These are phyloP conservation scores for Gossypium thurberi DNA, from an alignment of 345 rosid genomes.

Conservation along the genomic window DNA sequence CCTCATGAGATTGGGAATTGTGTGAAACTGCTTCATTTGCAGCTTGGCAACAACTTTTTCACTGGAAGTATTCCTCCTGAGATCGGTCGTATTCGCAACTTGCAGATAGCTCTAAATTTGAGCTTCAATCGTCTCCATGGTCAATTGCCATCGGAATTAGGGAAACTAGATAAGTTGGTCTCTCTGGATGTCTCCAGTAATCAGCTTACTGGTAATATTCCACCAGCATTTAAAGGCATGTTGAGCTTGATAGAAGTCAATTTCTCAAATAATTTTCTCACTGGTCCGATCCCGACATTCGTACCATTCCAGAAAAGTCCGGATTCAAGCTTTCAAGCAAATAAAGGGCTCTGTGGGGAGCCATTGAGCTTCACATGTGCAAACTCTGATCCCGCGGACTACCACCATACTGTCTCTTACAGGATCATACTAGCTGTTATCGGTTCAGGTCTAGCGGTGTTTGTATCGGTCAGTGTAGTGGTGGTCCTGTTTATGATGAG, in stretches of 20 bases:
- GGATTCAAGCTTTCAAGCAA: constrained; percentile 64
- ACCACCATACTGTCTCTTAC: constrained; percentile 80
- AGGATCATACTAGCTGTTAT: constrained; percentile 72
- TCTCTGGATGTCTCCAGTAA: constrained; percentile 83
- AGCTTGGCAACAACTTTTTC: constrained; percentile 65
- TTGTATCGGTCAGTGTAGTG: constrained; percentile 70
- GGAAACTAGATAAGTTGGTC: constrained; percentile 77
- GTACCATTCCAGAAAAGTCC: constrained; percentile 88
- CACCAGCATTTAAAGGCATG: constrained; percentile 67
- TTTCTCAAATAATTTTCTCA: constrained; percentile 74
- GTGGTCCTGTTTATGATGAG: constrained; percentile 90
- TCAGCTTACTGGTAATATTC: constrained; percentile 71
- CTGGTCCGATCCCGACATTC: constrained; percentile 60
- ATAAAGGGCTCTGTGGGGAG: constrained; percentile 84
- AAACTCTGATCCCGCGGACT: constrained; percentile 32
- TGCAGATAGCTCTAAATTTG: constrained; percentile 68
- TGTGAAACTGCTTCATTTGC: constrained; percentile 46
- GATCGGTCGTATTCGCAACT: constrained; percentile 58
- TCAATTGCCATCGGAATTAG: constrained; percentile 63
- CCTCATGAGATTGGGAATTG: constrained; percentile 77
- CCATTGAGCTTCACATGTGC: constrained; percentile 63
- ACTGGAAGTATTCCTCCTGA: constrained; percentile 74
- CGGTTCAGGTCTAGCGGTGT: constrained; percentile 89
- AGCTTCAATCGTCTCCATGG: constrained; percentile 88
- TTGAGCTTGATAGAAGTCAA: constrained; percentile 87